A percentile compares a stretch with the other conserved stretches of the same genome.
These are phyloP conservation scores for Solanum corneliomulleri DNA, from an alignment of 257 asterid genomes.

Conservation along the genomic window DNA sequence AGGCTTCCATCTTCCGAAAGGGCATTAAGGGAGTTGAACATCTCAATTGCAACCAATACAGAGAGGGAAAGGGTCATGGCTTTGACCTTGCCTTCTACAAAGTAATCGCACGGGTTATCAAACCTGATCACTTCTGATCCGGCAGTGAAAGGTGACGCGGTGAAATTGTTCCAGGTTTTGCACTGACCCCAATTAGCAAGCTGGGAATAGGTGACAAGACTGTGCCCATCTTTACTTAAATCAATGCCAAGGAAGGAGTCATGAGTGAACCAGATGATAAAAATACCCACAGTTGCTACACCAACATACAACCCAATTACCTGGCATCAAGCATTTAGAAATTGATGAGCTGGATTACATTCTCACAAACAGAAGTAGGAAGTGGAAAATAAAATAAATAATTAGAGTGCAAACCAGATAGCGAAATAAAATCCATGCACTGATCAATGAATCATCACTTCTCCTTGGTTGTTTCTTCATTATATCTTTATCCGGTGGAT, in stretches of 20 bases:
- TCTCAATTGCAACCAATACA: slow-evolving; percentile 87
- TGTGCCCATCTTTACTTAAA: slow-evolving; percentile 80
- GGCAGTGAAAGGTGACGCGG: slow-evolving; percentile 81
- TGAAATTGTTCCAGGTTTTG: slow-evolving; percentile 65
- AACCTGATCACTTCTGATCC: slow-evolving; percentile 46
- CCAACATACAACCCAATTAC: slow-evolving; percentile 91
- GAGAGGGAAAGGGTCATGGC: slow-evolving; percentile 97
- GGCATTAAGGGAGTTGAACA: slow-evolving; percentile 94
- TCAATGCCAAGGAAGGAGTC: slow-evolving; percentile 91
- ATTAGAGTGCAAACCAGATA: slow-evolving; percentile 43
- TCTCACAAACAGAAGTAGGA: not conserved
- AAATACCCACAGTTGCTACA: slow-evolving; percentile 85
- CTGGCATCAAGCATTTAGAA: slow-evolving; percentile 22
- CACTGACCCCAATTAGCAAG: slow-evolving; percentile 95
- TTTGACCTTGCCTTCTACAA: slow-evolving; percentile 79
- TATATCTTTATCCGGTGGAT: slow-evolving; percentile 96
- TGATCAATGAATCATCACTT: slow-evolving; percentile 89
- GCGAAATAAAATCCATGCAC: slow-evolving; percentile 90
- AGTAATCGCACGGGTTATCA: slow-evolving; percentile 76
- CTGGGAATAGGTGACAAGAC: slow-evolving; percentile 78
- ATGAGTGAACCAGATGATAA: slow-evolving; percentile 81
- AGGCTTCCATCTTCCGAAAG: slow-evolving; percentile 98
- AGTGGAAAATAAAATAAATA: not conserved
- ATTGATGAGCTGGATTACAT: not conserved
- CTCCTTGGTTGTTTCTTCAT: slow-evolving; percentile 91